A percentile compares a stretch with the other conserved stretches of the same genome.
phyloP scores from a whole-genome alignment of 2,329 filamentous ascomycete species.

The Pseudocercospora eumusae region DNA sequence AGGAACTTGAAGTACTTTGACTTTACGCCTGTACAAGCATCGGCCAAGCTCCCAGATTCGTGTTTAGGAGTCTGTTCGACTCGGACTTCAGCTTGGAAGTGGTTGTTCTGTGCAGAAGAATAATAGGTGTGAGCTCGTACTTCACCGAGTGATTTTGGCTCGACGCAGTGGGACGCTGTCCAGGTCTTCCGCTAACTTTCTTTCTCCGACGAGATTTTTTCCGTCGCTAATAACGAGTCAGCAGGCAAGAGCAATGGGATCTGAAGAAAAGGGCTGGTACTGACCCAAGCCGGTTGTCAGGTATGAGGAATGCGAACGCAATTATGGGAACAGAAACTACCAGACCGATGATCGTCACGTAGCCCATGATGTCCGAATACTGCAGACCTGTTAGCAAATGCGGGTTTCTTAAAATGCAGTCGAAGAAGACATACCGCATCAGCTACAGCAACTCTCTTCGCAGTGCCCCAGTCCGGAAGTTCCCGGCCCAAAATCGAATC shows the following conservation, averaged over 20 bases:
- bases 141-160: constrained; percentile 3
- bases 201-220: constrained; percentile 10
- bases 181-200: background rate
- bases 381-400: constrained; percentile 14
- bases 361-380: constrained; percentile 30
- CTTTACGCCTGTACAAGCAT: constrained; percentile 3
- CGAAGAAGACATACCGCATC: constrained; percentile 31
- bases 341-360: constrained; percentile 27
- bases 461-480: constrained; percentile 46
- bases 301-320: constrained; percentile 22
- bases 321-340: constrained; percentile 18
- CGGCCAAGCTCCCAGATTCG: constrained; percentile 3
- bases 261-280: too few species aligned
- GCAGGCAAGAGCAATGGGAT: too few species aligned
- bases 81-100: constrained; percentile 7
- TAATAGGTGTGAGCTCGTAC: background rate
- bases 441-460: constrained; percentile 48
- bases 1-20: background rate
- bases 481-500: constrained; percentile 49
- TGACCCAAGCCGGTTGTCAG: constrained; percentile 21
- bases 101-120: background rate
- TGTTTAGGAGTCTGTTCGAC: background rate
- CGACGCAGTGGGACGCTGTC: constrained; percentile 6
- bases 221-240: constrained; percentile 11
- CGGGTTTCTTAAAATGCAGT: constrained; percentile 17